These are phyloP conservation scores for Auricularia cornea DNA, from an alignment of 768 basidiomycete species.

Conservation along the genomic window DNA sequence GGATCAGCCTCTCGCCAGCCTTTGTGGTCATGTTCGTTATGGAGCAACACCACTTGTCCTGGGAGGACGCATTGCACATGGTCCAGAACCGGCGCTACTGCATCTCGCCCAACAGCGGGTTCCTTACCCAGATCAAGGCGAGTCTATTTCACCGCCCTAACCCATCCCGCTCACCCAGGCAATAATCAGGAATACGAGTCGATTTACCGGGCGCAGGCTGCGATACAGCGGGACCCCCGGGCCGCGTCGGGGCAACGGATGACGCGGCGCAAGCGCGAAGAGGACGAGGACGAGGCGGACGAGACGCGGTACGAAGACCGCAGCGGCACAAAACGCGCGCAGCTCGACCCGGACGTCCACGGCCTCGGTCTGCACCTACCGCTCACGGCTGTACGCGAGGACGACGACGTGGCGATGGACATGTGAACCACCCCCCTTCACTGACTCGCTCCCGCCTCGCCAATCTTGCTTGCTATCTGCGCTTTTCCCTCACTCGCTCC, in stretches of 20 bases:
- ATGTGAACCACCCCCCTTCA: slow-evolving; percentile 4
- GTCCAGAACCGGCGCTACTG: slow-evolving; percentile 90
- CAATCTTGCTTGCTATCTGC: no score
- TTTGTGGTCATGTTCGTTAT: slow-evolving; percentile 93
- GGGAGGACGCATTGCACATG: slow-evolving; percentile 82
- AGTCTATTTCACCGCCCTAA: slow-evolving; percentile 3
- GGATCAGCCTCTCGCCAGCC: slow-evolving; percentile 79
- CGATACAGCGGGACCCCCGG: slow-evolving; percentile 51
- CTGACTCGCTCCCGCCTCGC: background rate
- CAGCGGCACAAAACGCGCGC: background rate
- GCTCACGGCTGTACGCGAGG: slow-evolving; percentile 11
- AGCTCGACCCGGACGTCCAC: background rate
- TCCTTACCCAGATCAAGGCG: slow-evolving; percentile 88
- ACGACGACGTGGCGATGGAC: slow-evolving; percentile 30
- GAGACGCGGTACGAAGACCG: slow-evolving; percentile 10
- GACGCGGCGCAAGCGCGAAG: slow-evolving; percentile 56
- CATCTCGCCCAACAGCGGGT: slow-evolving; percentile 87
- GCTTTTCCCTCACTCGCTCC: background rate
- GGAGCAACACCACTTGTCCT: slow-evolving; percentile 71
- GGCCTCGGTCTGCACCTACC: background rate
- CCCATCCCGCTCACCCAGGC: background rate
- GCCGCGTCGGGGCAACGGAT: slow-evolving; percentile 32
- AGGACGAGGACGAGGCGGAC: slow-evolving; percentile 65
- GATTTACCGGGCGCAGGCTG: slow-evolving; percentile 73
- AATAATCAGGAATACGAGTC: slow-evolving; percentile 76